Evolutionary conservation across 805 yeast genomes (phyloP).

Genomic region (Metschnikowia colocasiae): DNA sequence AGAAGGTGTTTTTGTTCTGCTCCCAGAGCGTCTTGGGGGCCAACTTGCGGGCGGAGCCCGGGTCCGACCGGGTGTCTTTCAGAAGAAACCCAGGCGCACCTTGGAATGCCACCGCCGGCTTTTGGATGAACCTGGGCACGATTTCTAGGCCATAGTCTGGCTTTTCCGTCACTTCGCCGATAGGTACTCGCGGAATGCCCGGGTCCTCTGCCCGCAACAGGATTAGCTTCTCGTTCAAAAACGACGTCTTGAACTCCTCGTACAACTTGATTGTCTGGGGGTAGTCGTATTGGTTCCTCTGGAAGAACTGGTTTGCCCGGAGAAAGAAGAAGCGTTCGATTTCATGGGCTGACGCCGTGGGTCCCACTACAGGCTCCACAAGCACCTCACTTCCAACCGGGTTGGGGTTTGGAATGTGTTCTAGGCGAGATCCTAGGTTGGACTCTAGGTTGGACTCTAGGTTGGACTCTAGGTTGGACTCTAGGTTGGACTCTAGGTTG

Average conservation of each 20-base stretch:
- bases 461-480: too few relatives aligned
- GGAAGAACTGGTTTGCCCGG: constrained; percentile 42
- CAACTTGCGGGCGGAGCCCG: neutral
- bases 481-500: too few relatives aligned
- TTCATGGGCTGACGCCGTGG: constrained; percentile 19
- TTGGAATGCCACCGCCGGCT: neutral
- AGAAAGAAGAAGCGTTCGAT: constrained; percentile 39
- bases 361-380: neutral
- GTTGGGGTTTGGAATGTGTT: neutral
- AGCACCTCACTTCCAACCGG: constrained; percentile 8
- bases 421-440: too few relatives aligned
- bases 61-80: neutral
- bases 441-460: too few relatives aligned
- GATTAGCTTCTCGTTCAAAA: constrained; percentile 40
- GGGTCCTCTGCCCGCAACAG: constrained; percentile 16
- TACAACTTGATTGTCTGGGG: constrained; percentile 43
- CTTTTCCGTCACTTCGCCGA: neutral
- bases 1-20: constrained; percentile 17
- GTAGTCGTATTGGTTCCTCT: constrained; percentile 37
- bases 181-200: neutral
- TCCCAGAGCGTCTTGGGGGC: neutral
- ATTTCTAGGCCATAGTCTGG: neutral
- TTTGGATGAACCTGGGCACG: neutral
- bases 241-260: constrained; percentile 42
- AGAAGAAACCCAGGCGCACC: neutral